Percentiles rank a stretch among this genome's conserved stretches.
Conservation (phyloP, 257 asterid species). For the Fraxinus excelsior region DNA sequence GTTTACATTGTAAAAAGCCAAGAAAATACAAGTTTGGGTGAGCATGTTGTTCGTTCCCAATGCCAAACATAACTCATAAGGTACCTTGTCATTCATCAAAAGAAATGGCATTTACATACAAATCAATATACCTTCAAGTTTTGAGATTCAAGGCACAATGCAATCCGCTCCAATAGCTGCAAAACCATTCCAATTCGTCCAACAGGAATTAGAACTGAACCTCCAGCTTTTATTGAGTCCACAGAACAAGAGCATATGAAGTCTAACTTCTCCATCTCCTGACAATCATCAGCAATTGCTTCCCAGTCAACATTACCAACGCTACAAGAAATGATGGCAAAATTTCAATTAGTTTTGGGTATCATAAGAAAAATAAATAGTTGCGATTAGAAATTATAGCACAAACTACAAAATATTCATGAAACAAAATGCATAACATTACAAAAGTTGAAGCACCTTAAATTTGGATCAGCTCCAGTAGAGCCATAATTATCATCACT, state of each 20-base stretch:
- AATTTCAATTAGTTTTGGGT: constrained; percentile 20
- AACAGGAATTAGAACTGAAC: constrained; percentile 81
- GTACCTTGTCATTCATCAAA: constrained; percentile 2
- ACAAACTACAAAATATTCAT: not conserved
- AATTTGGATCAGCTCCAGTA: constrained; percentile 29
- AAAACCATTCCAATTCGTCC: constrained; percentile 71
- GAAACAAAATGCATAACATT: constrained; percentile 8
- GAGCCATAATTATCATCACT: constrained; percentile 35
- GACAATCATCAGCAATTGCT: constrained; percentile 41
- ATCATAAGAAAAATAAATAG: constrained; percentile 19
- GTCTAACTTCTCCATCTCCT: constrained; percentile 73
- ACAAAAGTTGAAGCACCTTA: constrained; percentile 45
- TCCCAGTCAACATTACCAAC: constrained; percentile 34
- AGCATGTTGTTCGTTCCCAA: not conserved
- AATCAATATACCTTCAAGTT: constrained; percentile 51
- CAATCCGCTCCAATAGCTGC: constrained; percentile 73
- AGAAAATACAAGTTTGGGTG: constrained; percentile 12
- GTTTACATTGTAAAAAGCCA: constrained; percentile 4
- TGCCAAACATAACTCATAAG: constrained; percentile 16
- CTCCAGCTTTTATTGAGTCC: constrained; percentile 65
- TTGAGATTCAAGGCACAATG: constrained; percentile 52
- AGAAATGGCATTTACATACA: constrained; percentile 6
- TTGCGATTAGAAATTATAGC: constrained; percentile 6
- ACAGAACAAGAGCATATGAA: constrained; percentile 69
- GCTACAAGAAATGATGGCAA: constrained; percentile 37